A percentile compares a stretch with the other conserved stretches of the same genome.
These are phyloP conservation scores for Rhynchospora tenuis DNA, from an alignment of 176 grass and related monocot species.

Conservation along the genomic window DNA sequence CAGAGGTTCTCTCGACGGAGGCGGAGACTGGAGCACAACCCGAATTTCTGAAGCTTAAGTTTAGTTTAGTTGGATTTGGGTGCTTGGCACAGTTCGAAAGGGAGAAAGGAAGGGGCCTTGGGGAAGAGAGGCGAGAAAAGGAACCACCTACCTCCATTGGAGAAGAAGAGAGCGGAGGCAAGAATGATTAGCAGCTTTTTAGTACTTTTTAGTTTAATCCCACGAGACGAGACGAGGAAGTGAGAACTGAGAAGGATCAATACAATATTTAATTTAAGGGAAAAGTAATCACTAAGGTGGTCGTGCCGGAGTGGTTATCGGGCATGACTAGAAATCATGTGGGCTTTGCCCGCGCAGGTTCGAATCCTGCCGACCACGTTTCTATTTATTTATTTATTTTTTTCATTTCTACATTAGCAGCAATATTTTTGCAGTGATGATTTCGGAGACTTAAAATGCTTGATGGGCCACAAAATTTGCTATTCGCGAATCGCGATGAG, in stretches of 20 bases:
- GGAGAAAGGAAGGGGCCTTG: background rate
- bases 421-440: too few species aligned
- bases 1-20: background rate
- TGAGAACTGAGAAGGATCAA: too few species aligned
- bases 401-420: too few species aligned
- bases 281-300: constrained; percentile 47
- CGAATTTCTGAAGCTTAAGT: background rate
- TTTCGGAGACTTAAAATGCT: too few species aligned
- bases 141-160: background rate
- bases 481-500: too few species aligned
- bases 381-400: too few species aligned
- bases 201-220: too few species aligned
- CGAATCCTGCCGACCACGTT: constrained; percentile 99
- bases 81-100: background rate
- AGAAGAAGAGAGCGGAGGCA: background rate
- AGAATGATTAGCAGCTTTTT: too few species aligned
- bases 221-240: background rate
- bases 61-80: background rate
- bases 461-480: too few species aligned
- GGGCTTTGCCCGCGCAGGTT: constrained; percentile 99
- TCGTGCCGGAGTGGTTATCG: constrained; percentile 99
- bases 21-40: background rate
- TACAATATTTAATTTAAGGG: too few species aligned
- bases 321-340: constrained; percentile 99
- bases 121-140: constrained; percentile 1